Conservation (phyloP, 2,329 filamentous ascomycete genomes). For the Colletotrichum aenigma region DNA sequence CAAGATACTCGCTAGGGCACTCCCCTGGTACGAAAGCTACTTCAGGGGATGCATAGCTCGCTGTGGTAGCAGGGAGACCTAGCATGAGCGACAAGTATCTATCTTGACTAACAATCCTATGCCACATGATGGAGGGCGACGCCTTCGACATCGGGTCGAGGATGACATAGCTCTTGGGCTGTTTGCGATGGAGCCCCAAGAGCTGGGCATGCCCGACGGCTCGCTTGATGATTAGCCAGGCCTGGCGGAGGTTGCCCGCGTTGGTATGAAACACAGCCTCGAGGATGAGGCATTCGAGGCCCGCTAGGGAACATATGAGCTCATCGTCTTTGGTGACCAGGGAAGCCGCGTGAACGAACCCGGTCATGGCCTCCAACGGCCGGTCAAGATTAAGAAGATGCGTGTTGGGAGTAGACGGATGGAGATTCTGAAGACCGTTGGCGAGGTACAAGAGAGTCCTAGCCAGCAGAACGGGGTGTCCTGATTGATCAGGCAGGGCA, state of each 20-base stretch:
- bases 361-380: constrained; percentile 30
- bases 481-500: neutral
- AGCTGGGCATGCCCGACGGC: constrained; percentile 44
- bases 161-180: neutral
- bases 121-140: constrained; percentile 33
- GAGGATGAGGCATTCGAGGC: constrained; percentile 45
- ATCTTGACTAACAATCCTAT: constrained; percentile 38
- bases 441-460: neutral
- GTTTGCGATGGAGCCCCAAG: constrained; percentile 39
- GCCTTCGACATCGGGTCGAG: neutral
- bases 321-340: constrained; percentile 34
- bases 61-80: constrained; percentile 36
- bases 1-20: neutral
- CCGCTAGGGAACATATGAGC: constrained; percentile 41
- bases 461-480: neutral
- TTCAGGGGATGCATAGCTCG: neutral
- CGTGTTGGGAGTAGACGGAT: constrained; percentile 27
- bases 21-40: neutral
- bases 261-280: constrained; percentile 42
- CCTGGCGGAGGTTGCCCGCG: constrained; percentile 41
- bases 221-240: constrained; percentile 40
- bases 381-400: constrained; percentile 18
- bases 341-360: constrained; percentile 31
- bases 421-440: neutral
- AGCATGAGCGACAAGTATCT: constrained; percentile 41